Conservation (phyloP, 2,329 filamentous ascomycete genomes). For the Diaporthe humulicola region DNA sequence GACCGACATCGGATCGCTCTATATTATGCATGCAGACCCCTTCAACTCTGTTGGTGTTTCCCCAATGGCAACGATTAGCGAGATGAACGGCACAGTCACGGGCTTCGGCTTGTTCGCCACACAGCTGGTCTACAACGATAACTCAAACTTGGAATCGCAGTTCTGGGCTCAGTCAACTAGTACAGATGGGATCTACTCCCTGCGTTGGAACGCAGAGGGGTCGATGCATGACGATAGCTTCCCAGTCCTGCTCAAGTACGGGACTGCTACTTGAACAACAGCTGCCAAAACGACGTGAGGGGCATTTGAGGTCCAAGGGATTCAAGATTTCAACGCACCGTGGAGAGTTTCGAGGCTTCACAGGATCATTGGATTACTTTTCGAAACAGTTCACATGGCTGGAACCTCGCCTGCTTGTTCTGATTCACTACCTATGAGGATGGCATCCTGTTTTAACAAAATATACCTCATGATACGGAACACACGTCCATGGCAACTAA, state of each 20-base stretch:
- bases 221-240: slow-evolving; percentile 11
- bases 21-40: slow-evolving; percentile 16
- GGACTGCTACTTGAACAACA: neutral
- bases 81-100: slow-evolving; percentile 41
- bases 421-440: neutral
- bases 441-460: no score
- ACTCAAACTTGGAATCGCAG: slow-evolving; percentile 42
- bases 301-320: no score
- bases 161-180: slow-evolving; percentile 41
- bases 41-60: slow-evolving; percentile 31
- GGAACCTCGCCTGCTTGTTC: neutral
- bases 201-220: slow-evolving; percentile 16
- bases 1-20: slow-evolving; percentile 41
- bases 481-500: no score
- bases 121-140: slow-evolving; percentile 43
- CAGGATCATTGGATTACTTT: neutral
- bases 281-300: neutral
- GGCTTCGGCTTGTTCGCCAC: slow-evolving; percentile 43
- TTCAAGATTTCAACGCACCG: no score
- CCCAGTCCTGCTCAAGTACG: slow-evolving; percentile 8
- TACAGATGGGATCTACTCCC: slow-evolving; percentile 24
- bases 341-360: neutral
- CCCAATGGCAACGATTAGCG: slow-evolving; percentile 25
- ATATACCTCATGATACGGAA: no score
- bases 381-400: neutral